Conservation (phyloP, 148 eudicot genomes). For the Salicornia ramosissima region DNA sequence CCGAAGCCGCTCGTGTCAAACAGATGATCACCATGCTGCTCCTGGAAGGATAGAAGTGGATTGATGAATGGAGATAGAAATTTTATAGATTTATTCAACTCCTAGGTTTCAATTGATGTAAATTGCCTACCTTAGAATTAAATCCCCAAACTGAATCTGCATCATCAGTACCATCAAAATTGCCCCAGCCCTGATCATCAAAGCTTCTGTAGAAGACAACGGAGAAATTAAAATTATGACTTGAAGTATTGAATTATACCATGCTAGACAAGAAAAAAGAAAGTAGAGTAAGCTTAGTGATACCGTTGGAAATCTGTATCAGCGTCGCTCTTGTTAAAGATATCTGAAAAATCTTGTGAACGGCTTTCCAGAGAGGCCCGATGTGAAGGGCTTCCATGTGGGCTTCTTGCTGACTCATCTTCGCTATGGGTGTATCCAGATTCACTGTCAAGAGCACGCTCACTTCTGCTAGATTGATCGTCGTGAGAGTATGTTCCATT, state of each 20-base stretch:
- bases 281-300: constrained; percentile 4
- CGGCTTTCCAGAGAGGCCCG: constrained; percentile 53
- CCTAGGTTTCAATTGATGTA: not conserved
- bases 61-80: not conserved
- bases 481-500: constrained; percentile 46
- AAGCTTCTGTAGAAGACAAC: constrained; percentile 52
- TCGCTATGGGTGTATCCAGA: constrained; percentile 62
- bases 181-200: constrained; percentile 80
- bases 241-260: not conserved
- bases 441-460: constrained; percentile 49
- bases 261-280: not conserved
- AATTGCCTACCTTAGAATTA: constrained; percentile 53
- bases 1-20: constrained; percentile 65
- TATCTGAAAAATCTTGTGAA: constrained; percentile 52
- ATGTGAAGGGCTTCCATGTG: constrained; percentile 59
- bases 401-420: constrained; percentile 76
- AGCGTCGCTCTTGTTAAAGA: constrained; percentile 62
- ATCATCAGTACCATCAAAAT: constrained; percentile 82
- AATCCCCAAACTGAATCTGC: constrained; percentile 93
- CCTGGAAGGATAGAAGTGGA: constrained; percentile 40
- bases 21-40: constrained; percentile 52
- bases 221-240: not conserved
- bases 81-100: not conserved
- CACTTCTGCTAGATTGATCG: constrained; percentile 41
- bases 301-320: constrained; percentile 72